Conservation (phyloP, 345 rosid genomes). For the Eucalyptus polybractea region DNA sequence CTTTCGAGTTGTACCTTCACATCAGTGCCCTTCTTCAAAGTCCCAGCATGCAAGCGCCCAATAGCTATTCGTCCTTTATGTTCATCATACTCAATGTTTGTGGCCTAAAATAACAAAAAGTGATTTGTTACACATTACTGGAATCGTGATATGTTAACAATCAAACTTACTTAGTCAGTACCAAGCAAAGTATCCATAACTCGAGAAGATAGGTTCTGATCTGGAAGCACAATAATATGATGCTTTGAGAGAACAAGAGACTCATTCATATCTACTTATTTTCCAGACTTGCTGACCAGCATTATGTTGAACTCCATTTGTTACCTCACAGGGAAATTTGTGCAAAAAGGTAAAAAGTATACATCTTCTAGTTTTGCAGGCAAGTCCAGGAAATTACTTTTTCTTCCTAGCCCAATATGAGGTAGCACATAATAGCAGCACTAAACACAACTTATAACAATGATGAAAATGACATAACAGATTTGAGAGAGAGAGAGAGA, state of each 20-base stretch:
- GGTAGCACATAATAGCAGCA: background rate
- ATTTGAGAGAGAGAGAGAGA: background rate
- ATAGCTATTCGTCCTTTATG: conserved; percentile 98
- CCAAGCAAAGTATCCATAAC: background rate
- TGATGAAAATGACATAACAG: background rate
- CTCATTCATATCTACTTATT: background rate
- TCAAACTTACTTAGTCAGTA: background rate
- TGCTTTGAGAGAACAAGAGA: background rate
- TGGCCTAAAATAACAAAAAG: conserved; percentile 29
- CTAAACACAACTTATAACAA: background rate
- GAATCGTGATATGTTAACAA: background rate
- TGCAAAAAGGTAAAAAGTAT: background rate
- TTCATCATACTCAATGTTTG: conserved; percentile 90
- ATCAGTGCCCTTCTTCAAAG: conserved; percentile 73
- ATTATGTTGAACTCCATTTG: background rate
- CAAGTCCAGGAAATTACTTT: background rate
- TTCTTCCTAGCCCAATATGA: background rate
- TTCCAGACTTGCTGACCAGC: background rate
- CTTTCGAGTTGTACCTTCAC: conserved; percentile 51
- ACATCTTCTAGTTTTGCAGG: background rate
- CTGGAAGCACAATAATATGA: background rate
- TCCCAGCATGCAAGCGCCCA: conserved; percentile 92
- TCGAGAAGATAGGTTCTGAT: background rate
- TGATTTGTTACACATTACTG: background rate
- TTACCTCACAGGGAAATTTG: background rate